These are phyloP conservation scores for Lentinula detonsa DNA, from an alignment of 768 basidiomycete genomes.

Conservation along the genomic window DNA sequence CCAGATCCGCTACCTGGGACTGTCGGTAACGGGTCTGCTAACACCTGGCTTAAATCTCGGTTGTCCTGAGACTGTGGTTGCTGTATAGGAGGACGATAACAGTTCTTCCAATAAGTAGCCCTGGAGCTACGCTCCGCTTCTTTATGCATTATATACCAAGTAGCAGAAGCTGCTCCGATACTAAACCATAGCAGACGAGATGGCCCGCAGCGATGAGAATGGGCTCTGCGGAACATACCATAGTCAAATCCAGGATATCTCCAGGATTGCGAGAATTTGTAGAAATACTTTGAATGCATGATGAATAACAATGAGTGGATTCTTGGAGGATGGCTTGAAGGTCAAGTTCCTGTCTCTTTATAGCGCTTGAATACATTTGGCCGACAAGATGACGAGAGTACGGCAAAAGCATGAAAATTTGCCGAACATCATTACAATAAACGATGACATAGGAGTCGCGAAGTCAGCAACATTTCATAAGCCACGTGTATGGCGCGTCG, in stretches of 20 bases:
- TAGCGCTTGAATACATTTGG: neutral
- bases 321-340: neutral
- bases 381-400: conserved; percentile 2
- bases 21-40: neutral
- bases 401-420: neutral
- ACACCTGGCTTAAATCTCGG: neutral
- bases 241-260: neutral
- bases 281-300: neutral
- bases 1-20: neutral
- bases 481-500: neutral
- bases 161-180: conserved; percentile 47
- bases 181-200: conserved; percentile 66
- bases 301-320: neutral
- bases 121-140: conserved; percentile 23
- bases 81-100: conserved; percentile 8
- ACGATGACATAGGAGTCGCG: neutral
- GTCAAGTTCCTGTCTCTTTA: neutral
- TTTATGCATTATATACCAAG: conserved; percentile 36
- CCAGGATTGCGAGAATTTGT: conserved; percentile 1
- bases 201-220: conserved; percentile 21
- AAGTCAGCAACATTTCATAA: neutral
- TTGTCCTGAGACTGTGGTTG: conserved; percentile 8
- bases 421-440: neutral
- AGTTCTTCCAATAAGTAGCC: conserved; percentile 11
- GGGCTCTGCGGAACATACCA: neutral